Conservation (phyloP, 1,139 yeast genomes). For the Suhomyces terraborum region DNA sequence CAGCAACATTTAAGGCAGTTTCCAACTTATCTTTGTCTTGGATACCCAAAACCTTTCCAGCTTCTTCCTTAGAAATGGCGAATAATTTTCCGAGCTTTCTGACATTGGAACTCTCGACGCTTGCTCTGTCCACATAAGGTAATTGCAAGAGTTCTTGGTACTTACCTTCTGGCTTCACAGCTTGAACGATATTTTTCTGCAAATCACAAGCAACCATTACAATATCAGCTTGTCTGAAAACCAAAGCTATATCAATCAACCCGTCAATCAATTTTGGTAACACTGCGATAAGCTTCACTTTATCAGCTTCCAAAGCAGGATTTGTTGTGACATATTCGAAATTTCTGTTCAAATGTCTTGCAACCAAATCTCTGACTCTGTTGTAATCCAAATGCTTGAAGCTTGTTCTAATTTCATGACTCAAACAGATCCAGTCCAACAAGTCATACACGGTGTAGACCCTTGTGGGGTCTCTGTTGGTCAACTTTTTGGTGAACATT, state of each 20-base stretch:
- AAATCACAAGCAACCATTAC: slow-evolving; percentile 64
- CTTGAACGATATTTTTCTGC: slow-evolving; percentile 76
- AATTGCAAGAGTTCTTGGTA: slow-evolving; percentile 75
- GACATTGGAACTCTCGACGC: slow-evolving; percentile 46
- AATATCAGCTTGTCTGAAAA: slow-evolving; percentile 73
- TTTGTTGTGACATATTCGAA: slow-evolving; percentile 25
- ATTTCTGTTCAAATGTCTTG: slow-evolving; percentile 59
- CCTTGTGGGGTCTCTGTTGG: slow-evolving; percentile 78
- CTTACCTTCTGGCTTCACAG: slow-evolving; percentile 59
- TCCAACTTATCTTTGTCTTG: slow-evolving; percentile 46
- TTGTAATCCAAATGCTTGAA: slow-evolving; percentile 42
- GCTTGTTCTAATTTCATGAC: slow-evolving; percentile 59
- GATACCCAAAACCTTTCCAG: slow-evolving; percentile 59
- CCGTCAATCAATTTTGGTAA: slow-evolving; percentile 72
- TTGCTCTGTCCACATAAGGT: slow-evolving; percentile 62
- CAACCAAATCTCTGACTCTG: slow-evolving; percentile 53
- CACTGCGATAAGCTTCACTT: slow-evolving; percentile 59
- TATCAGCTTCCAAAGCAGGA: slow-evolving; percentile 39
- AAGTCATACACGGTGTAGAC: slow-evolving; percentile 62
- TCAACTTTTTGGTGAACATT: slow-evolving; percentile 59
- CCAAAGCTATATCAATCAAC: slow-evolving; percentile 76
- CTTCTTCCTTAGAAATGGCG: slow-evolving; percentile 56
- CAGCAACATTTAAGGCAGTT: slow-evolving; percentile 60
- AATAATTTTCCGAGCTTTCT: slow-evolving; percentile 69
- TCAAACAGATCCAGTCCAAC: slow-evolving; percentile 60